Conservation (phyloP, 129 eudicot genomes). For the Artemisia argyi region DNA sequence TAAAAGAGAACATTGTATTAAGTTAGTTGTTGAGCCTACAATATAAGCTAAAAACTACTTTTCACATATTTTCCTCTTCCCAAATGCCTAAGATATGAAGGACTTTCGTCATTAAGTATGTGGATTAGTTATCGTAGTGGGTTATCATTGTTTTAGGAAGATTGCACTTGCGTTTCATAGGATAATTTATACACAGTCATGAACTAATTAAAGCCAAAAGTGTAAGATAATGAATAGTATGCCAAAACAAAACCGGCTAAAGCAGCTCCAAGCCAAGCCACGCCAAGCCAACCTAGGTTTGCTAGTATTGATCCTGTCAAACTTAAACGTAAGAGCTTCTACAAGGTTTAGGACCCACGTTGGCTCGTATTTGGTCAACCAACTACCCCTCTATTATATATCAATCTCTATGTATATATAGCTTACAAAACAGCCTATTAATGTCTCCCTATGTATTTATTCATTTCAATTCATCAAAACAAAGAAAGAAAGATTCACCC, state of each 20-base stretch:
- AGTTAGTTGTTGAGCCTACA: too few species aligned
- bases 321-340: constrained; percentile 4
- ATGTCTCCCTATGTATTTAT: background rate
- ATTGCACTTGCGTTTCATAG: too few species aligned
- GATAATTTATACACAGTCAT: too few species aligned
- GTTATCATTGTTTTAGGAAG: too few species aligned
- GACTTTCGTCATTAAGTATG: too few species aligned
- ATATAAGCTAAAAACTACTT: too few species aligned
- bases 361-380: constrained; percentile 33
- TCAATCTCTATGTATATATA: constrained; percentile 17
- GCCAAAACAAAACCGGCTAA: background rate
- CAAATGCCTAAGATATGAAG: too few species aligned
- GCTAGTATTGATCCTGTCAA: constrained; percentile 13
- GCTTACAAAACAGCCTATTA: constrained; percentile 7
- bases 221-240: background rate
- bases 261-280: constrained; percentile 7
- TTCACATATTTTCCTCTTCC: too few species aligned
- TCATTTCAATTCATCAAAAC: background rate
- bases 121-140: too few species aligned
- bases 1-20: too few species aligned
- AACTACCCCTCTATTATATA: background rate
- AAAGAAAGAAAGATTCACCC: background rate
- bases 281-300: background rate
- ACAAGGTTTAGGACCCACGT: constrained; percentile 26
- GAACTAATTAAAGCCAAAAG: too few species aligned